Percentiles rank a stretch among this genome's conserved stretches.
phyloP scores from a whole-genome alignment of 1,284 basidiomycete genomes.

The Sphaerobolus stellatus region DNA sequence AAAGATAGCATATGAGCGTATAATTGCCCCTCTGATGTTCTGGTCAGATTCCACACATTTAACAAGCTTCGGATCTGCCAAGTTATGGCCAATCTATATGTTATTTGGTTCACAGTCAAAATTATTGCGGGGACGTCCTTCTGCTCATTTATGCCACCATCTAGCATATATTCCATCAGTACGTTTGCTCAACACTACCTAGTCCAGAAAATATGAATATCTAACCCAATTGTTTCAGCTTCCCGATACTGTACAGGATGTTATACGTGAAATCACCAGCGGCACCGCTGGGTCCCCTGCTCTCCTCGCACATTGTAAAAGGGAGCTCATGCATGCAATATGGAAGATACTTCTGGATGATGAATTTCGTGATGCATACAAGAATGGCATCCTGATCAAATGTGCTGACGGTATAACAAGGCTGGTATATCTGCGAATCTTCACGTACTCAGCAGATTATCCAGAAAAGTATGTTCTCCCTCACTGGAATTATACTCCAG shows the following conservation, averaged over 20 bases:
- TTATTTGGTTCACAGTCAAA: slow-evolving; percentile 21
- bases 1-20: not conserved
- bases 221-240: slow-evolving; percentile 14
- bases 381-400: not conserved
- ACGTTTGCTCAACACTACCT: slow-evolving; percentile 4
- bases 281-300: not conserved
- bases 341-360: slow-evolving; percentile 25
- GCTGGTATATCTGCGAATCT: slow-evolving; percentile 7
- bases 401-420: not conserved
- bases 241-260: slow-evolving; percentile 17
- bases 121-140: slow-evolving; percentile 17
- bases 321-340: slow-evolving; percentile 27
- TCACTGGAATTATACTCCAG: no score
- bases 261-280: not conserved
- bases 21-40: slow-evolving; percentile 11
- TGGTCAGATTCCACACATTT: slow-evolving; percentile 16
- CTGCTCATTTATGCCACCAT: slow-evolving; percentile 9
- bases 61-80: slow-evolving; percentile 14
- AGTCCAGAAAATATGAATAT: slow-evolving; percentile 1
- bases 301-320: slow-evolving; percentile 20
- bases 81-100: slow-evolving; percentile 23
- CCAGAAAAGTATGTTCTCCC: slow-evolving; percentile 27
- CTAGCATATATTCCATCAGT: slow-evolving; percentile 21
- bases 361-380: slow-evolving; percentile 19
- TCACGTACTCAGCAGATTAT: slow-evolving; percentile 30